Evolutionary conservation across 2,329 filamentous ascomycete genomes (phyloP).

Genomic region (Cercospora sesami): DNA sequence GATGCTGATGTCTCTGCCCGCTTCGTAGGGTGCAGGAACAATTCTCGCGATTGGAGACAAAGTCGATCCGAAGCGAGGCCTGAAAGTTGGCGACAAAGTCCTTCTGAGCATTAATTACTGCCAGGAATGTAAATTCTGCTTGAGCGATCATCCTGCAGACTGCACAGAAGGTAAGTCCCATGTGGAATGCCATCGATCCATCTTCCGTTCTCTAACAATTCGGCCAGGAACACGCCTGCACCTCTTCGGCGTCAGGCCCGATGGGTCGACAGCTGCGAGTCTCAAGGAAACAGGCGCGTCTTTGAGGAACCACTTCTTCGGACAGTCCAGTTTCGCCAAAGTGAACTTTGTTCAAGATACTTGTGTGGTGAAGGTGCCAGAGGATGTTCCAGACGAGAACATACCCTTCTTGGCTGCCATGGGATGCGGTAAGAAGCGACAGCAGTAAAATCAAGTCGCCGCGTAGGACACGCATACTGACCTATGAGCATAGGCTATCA

Average conservation of each 20-base stretch:
- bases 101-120: neutral
- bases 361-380: neutral
- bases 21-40: neutral
- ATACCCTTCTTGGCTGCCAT: neutral
- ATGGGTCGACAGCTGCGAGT: neutral
- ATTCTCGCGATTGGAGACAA: neutral
- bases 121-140: neutral
- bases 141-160: neutral
- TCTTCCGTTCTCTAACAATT: neutral
- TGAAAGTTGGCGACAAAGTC: neutral
- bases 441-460: neutral
- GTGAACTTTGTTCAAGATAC: neutral
- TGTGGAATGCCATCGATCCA: neutral
- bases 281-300: neutral
- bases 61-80: neutral
- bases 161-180: neutral
- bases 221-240: neutral
- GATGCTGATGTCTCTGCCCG: neutral
- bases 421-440: neutral
- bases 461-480: neutral
- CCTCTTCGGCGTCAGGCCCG: neutral
- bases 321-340: neutral
- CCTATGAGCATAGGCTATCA: neutral
- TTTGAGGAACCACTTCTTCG: neutral
- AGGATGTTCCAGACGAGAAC: neutral